Percentiles rank a stretch among this genome's conserved stretches.
These are phyloP conservation scores for Lasiosphaeria hispida DNA, from an alignment of 495 filamentous ascomycete species.

Conservation along the genomic window DNA sequence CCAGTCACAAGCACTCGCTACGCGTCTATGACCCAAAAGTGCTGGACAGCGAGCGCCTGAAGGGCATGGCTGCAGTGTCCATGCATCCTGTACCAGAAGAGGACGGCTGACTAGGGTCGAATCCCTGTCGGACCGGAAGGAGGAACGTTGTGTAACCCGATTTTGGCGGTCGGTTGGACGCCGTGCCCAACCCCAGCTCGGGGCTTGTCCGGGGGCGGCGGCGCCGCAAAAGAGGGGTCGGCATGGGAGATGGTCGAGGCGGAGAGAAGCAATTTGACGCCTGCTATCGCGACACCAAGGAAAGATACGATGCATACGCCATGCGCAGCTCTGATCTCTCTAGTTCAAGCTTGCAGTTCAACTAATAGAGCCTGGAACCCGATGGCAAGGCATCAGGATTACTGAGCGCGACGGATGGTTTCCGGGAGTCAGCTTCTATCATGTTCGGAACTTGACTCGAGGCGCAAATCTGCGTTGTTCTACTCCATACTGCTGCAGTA, in stretches of 20 bases:
- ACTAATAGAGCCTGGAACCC: too few species aligned
- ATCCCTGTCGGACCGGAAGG: neutral
- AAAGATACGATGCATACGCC: too few species aligned
- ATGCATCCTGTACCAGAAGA: neutral
- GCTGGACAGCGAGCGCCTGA: neutral
- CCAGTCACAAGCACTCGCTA: neutral
- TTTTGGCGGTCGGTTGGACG: neutral
- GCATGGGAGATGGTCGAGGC: neutral
- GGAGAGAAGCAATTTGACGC: too few species aligned
- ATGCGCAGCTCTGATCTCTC: too few species aligned
- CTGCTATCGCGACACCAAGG: too few species aligned
- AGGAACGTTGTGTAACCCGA: slow-evolving; percentile 7
- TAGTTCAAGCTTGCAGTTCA: too few species aligned
- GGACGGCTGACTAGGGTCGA: neutral
- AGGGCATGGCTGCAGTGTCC: neutral
- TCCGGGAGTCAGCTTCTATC: too few species aligned
- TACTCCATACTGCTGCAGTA: too few species aligned
- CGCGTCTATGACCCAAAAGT: neutral
- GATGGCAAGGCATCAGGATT: too few species aligned
- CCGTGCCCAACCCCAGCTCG: neutral
- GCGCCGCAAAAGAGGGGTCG: neutral
- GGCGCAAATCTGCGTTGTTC: too few species aligned
- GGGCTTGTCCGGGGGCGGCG: neutral
- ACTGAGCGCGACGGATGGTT: too few species aligned
- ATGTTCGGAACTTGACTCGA: too few species aligned